Evolutionary conservation across 2,329 filamentous ascomycete species (phyloP), one percentile per base, ranked within the genome.

Genomic region (Didymella keratinophila): DNA sequence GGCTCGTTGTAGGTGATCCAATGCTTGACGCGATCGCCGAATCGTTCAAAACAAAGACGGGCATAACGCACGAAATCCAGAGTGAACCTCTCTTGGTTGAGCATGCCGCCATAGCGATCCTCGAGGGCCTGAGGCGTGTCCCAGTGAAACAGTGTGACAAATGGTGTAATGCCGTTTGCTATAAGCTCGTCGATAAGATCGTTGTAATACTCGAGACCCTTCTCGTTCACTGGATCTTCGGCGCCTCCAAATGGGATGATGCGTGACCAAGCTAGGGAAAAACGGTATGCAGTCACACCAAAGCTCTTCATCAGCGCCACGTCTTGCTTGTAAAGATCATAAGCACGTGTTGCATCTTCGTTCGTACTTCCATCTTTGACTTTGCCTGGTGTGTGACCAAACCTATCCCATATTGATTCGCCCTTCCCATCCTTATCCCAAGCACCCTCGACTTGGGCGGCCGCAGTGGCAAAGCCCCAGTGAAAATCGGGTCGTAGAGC

Each of bases 271-370:
- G 60, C 50, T 9, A 70, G 34, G 8, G 57, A 64, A 47, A 70
- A 68, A 2, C 63, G 60, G 49, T 69, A 69, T 16, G 60, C 56
- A 21, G 50, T 67, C n/a, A 65, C 67, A 7, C 67, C 61, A 14
- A 62, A 55, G 11, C 41, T 56, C 28, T 66, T 69, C 53, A 71
- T 61, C 1, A 71, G 53, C 1, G 48, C 42, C 11, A 71, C 62
- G 23, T 71, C 68, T 37, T 92, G 87, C 55, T 76, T 75, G 63
- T 77, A 80, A 2, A 79, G 62, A 39, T 81, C 73, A 59, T 80
- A 81, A 7, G 51, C 47, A 18, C 58, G 55, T 5, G 44, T 43
- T 7, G 27, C 73, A 36, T 80, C 77, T 8, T 64, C 62, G 5
- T 56, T 56, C 3, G 74, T 78, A 60, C 77, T 79, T 10, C 68